Evolutionary conservation across 257 asterid species (phyloP), one percentile per base, ranked within the genome.

Genomic region (Fraxinus anomala): DNA sequence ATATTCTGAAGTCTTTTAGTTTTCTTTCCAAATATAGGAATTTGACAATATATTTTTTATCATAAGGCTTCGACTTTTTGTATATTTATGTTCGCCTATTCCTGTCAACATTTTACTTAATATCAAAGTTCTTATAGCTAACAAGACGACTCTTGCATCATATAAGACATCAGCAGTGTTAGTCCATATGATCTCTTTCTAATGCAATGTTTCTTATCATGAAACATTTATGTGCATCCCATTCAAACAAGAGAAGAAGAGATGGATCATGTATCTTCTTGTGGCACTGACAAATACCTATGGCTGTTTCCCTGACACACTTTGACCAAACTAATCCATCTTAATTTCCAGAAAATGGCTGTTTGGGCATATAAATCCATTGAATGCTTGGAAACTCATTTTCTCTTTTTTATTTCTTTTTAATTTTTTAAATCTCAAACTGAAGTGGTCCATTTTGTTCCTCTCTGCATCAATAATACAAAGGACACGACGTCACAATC

Each of bases 11-110:
- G 73, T 44, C 67, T 77, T 78, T 72, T 68, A 61, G 63, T 40
- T 72, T 76, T n/a, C 19, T 73, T 78, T 77, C 86, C 78, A 78
- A 75, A 73, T 77, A 76, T 83, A 73, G 87, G 80, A 78, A 65
- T 70, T 6, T 56, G n/a, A 26, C 34, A 23, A 42, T n/a, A 6
- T 76, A 67, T 74, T 36, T 28, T 69, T 70, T 73, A 72, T 79
- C 84, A 51, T 39, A 8, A 39, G 44, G 44, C 44, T 39, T 2
- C 44, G 9, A 39, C 10, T 30, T 49, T 59, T 76, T 73, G 77
- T 81, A 37, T 78, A 42, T 42, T 77, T 13, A 5, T 39, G 79
- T 12, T 73, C 28, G 24, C 68, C 74, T 79, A 34, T 71, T 74
- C 68, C 36, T 67, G 66, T 37, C 70, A 66, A 11, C 26, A 28